These are phyloP conservation scores for Plasmodium gonderi DNA, from an alignment of 169 alveolate genomes.

Conservation along the genomic window DNA sequence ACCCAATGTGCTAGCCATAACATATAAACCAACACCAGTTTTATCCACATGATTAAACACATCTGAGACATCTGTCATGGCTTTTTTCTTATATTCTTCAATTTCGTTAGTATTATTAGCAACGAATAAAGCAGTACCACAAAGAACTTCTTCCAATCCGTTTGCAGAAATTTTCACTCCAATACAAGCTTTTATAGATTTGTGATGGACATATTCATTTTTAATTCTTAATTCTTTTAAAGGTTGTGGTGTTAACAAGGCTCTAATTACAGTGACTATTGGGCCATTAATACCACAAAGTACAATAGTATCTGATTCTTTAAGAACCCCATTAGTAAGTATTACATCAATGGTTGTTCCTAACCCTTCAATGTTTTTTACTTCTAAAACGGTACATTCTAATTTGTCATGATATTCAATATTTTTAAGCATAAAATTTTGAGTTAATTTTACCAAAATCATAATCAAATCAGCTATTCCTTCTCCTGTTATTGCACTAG, in stretches of 20 bases:
- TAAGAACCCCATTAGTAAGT: constrained; percentile 95
- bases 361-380: constrained; percentile 95
- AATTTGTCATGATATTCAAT: constrained; percentile 90
- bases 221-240: constrained; percentile 99
- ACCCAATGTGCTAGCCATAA: constrained; percentile 99
- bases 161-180: constrained; percentile 95
- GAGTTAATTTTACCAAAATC: constrained; percentile 92
- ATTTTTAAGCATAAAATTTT: constrained; percentile 90
- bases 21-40: constrained; percentile 97
- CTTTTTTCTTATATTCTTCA: constrained; percentile 90
- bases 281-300: constrained; percentile 98
- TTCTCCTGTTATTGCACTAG: constrained; percentile 99
- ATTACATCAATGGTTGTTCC: constrained; percentile 99
- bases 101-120: constrained; percentile 90
- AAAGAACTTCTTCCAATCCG: constrained; percentile 97
- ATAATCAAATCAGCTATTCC: constrained; percentile 97
- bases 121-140: constrained; percentile 96
- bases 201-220: constrained; percentile 97
- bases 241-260: constrained; percentile 99
- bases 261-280: constrained; percentile 96
- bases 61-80: constrained; percentile 93
- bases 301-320: constrained; percentile 96
- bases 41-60: constrained; percentile 94
- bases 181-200: constrained; percentile 94
- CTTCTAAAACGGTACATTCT: constrained; percentile 97